Percentiles rank a stretch among this genome's conserved stretches.
Conservation (phyloP, 441 rosid genomes). For the Gossypium schwendimanii region DNA sequence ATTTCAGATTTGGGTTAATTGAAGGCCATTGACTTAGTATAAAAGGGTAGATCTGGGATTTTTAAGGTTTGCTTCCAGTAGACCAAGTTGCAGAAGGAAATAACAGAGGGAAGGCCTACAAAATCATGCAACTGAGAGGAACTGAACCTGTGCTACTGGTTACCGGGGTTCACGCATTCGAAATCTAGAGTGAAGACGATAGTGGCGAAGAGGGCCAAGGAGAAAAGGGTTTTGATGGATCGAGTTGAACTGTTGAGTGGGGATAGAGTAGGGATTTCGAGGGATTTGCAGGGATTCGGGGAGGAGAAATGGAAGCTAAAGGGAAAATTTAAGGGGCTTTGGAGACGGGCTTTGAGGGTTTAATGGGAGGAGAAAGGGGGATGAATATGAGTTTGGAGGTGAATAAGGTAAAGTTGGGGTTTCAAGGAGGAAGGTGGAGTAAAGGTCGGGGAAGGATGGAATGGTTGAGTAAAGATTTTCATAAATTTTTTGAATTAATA, state of each 20-base stretch:
- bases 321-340: conserved; percentile 6
- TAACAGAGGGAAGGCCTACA: too few species aligned
- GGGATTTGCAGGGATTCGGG: background rate
- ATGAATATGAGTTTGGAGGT: background rate
- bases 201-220: background rate
- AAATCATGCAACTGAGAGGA: too few species aligned
- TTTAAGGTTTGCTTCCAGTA: too few species aligned
- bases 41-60: too few species aligned
- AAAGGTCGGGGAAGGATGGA: conserved; percentile 7
- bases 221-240: background rate
- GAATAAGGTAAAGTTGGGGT: background rate
- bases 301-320: background rate
- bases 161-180: background rate
- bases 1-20: too few species aligned
- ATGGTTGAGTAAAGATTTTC: background rate
- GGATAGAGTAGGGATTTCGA: background rate
- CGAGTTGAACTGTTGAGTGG: background rate
- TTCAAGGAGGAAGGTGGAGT: background rate
- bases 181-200: background rate
- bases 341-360: conserved; percentile 7
- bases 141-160: too few species aligned
- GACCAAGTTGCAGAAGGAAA: too few species aligned
- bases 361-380: conserved; percentile 16
- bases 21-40: too few species aligned
- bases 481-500: too few species aligned